Evolutionary conservation across 495 filamentous ascomycete species (phyloP), one percentile per base, ranked within the genome.

Genomic region (Aspergillus steynii): DNA sequence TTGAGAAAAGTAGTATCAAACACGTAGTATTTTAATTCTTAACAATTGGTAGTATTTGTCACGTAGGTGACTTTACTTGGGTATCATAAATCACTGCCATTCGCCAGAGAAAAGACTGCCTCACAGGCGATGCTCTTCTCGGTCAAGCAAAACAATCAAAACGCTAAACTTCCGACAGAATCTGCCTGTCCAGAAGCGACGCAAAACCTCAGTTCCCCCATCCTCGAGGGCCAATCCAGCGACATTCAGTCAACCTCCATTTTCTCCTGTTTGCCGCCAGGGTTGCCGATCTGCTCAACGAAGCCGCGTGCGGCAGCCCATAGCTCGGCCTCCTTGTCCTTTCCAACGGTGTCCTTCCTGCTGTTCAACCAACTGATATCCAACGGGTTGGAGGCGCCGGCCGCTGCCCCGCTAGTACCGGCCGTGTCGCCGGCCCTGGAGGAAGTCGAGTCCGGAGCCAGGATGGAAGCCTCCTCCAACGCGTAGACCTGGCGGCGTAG

Each of bases 331-430:
- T 95, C 90, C 81, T 90, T 91, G 60, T 90, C 87, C 66, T 84
- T 86, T 48, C 86, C 90, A 15, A 93, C 87, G 32, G 85, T 87
- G 63, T 89, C 86, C 60, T 88, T 89, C 60, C 90, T 83, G 73
- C 88, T 89, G 66, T 97, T 97, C 67, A 97, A 75, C 85, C 87
- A 89, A 54, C 92, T 91, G 14, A 95, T 85, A 72, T 96, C 92
- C 50, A 94, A 74, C 20, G 74, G 73, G 53, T 77, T 74, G 15
- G 70, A 53, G 2, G 64, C 68, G 25, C 65, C 61, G 2, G 65
- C 59, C 4, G 60, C 63, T 4, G 62, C 66, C 32, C 64, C 65
- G 31, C 57, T 69, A 15, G 68, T 61, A 49, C 58, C 62, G 25
- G 65, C 61, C 15, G 66, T 48, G 63, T 78, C 73, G 29, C 69